These are phyloP conservation scores for Gynandropsis gynandra DNA, from an alignment of 345 rosid species.

Conservation along the genomic window DNA sequence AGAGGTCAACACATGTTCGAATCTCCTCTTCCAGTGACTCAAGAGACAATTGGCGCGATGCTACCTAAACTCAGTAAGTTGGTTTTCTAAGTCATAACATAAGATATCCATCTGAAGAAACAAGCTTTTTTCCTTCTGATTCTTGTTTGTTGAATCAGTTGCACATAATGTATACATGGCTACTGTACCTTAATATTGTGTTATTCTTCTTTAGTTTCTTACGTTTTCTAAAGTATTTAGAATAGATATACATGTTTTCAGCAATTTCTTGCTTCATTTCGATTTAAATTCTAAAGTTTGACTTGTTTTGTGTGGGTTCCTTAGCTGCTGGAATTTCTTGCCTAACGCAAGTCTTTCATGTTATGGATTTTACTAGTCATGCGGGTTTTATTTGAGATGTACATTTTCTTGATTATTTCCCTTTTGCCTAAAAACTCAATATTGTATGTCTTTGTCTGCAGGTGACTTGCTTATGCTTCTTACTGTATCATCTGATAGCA, in stretches of 20 bases:
- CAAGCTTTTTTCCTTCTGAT: neutral
- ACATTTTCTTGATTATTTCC: slow-evolving; percentile 5
- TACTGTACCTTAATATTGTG: slow-evolving; percentile 6
- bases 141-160: slow-evolving; percentile 6
- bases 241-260: slow-evolving; percentile 4
- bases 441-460: slow-evolving; percentile 29
- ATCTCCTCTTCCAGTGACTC: slow-evolving; percentile 62
- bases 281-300: slow-evolving; percentile 1
- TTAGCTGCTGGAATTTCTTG: neutral
- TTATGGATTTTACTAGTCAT: slow-evolving; percentile 2
- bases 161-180: slow-evolving; percentile 12
- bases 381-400: neutral
- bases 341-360: neutral
- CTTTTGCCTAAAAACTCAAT: slow-evolving; percentile 13
- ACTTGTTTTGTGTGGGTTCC: slow-evolving; percentile 9
- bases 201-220: slow-evolving; percentile 12
- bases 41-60: slow-evolving; percentile 88
- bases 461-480: slow-evolving; percentile 72
- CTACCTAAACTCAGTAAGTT: slow-evolving; percentile 89
- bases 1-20: slow-evolving; percentile 77
- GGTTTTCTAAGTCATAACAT: slow-evolving; percentile 11
- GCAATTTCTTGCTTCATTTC: neutral
- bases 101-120: slow-evolving; percentile 15
- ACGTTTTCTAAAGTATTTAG: slow-evolving; percentile 3
- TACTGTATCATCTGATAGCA: slow-evolving; percentile 69